Conservation (phyloP, 495 filamentous ascomycete species). For the Elaphomyces granulatus region DNA sequence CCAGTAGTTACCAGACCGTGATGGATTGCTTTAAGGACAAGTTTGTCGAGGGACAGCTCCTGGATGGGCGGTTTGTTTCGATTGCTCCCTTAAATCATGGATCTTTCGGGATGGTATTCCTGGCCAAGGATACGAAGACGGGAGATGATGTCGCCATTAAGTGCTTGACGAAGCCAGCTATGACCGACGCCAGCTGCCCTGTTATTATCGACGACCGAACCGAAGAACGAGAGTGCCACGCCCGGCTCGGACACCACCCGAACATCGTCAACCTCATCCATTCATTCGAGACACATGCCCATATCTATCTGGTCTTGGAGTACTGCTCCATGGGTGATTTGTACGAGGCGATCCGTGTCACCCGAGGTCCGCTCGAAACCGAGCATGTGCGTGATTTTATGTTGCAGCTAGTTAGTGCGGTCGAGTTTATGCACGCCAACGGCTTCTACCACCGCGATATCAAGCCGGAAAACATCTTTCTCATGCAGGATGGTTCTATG, state of each 20-base stretch:
- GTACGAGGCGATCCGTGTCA: constrained; percentile 88
- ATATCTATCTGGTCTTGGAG: constrained; percentile 87
- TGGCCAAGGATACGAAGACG: constrained; percentile 64
- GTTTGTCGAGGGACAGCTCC: constrained; percentile 56
- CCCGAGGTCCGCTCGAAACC: constrained; percentile 78
- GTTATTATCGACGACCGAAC: constrained; percentile 64
- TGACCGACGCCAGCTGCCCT: constrained; percentile 38
- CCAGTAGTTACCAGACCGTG: no score
- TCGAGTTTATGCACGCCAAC: constrained; percentile 79
- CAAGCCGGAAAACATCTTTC: constrained; percentile 98
- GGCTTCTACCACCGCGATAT: constrained; percentile 96
- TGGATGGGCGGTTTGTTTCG: constrained; percentile 79
- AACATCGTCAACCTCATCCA: constrained; percentile 91
- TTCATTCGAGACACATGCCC: constrained; percentile 79
- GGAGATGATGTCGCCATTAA: constrained; percentile 82
- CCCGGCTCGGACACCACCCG: constrained; percentile 59
- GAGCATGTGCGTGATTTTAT: constrained; percentile 95
- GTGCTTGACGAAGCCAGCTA: constrained; percentile 64
- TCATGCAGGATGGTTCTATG: constrained; percentile 70
- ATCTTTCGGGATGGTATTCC: constrained; percentile 95
- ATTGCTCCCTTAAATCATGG: constrained; percentile 93
- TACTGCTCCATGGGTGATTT: constrained; percentile 94
- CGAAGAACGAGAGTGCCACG: constrained; percentile 76
- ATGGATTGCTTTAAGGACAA: constrained; percentile 72
- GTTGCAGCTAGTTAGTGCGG: constrained; percentile 80